phyloP scores from a whole-genome alignment of 768 basidiomycete genomes.

The Antrodiella citrinella region DNA sequence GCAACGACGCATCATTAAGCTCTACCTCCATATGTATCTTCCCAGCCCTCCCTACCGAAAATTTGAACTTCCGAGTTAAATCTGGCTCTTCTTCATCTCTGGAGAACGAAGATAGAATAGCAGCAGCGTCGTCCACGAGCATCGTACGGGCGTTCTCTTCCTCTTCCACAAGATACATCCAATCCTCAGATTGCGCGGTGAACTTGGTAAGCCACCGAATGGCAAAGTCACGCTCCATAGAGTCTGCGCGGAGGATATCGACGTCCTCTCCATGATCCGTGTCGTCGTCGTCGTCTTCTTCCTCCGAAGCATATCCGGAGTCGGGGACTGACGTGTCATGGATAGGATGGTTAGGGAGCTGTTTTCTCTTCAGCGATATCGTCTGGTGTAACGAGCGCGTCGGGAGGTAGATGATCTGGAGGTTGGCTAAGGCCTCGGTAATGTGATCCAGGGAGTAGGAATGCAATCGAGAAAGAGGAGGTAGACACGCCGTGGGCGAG shows the following conservation, averaged over 20 bases:
- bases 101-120: constrained; percentile 46
- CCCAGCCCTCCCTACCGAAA: constrained; percentile 22
- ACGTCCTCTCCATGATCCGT: constrained; percentile 18
- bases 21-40: constrained; percentile 33
- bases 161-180: constrained; percentile 30
- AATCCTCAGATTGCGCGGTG: constrained; percentile 49
- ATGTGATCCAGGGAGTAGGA: constrained; percentile 30
- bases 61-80: constrained; percentile 45
- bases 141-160: constrained; percentile 33
- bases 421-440: constrained; percentile 30
- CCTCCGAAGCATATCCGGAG: constrained; percentile 74
- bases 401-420: constrained; percentile 47
- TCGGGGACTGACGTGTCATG: constrained; percentile 47
- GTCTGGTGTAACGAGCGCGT: constrained; percentile 15
- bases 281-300: constrained; percentile 43
- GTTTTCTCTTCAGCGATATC: constrained; percentile 18
- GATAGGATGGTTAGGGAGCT: constrained; percentile 21
- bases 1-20: constrained; percentile 64
- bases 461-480: constrained; percentile 39
- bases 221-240: constrained; percentile 58
- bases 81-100: constrained; percentile 33
- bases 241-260: constrained; percentile 42
- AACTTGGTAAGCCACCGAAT: constrained; percentile 72
- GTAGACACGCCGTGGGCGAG: constrained; percentile 48
- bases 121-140: constrained; percentile 50